Percentiles rank a stretch among this genome's conserved stretches.
These are phyloP conservation scores for Starmera pachycereana DNA, from an alignment of 805 yeast genomes.

Conservation along the genomic window DNA sequence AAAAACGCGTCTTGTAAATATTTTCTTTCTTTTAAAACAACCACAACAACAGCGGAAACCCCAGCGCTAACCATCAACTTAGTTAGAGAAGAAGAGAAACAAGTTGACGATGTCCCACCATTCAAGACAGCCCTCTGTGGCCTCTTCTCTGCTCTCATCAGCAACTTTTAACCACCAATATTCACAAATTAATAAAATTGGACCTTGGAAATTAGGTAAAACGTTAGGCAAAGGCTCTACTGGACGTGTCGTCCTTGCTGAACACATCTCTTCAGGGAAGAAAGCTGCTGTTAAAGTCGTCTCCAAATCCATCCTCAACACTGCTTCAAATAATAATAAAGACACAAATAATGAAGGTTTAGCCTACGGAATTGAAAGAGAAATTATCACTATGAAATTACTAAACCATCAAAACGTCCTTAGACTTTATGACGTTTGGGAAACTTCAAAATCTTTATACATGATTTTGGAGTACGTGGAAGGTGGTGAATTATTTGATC, in stretches of 20 bases:
- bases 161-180: constrained; percentile 29
- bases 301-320: constrained; percentile 46
- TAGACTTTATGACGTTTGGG: constrained; percentile 96
- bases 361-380: constrained; percentile 95
- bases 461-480: constrained; percentile 74
- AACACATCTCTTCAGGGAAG: constrained; percentile 58
- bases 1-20: neutral
- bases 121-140: constrained; percentile 50
- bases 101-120: constrained; percentile 20
- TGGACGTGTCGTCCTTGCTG: constrained; percentile 69
- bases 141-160: constrained; percentile 42
- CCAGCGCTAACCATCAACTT: neutral
- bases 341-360: constrained; percentile 46
- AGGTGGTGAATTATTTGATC: constrained; percentile 80
- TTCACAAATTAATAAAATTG: constrained; percentile 35
- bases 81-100: neutral
- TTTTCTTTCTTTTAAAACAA: constrained; percentile 2
- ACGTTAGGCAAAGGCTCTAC: constrained; percentile 79
- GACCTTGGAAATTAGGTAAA: constrained; percentile 77
- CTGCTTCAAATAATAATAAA: constrained; percentile 15
- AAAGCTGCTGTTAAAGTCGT: constrained; percentile 80
- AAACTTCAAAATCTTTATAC: constrained; percentile 81
- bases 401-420: constrained; percentile 90
- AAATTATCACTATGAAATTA: constrained; percentile 93
- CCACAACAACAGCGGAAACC: constrained; percentile 1